Percentiles rank a stretch among this genome's conserved stretches.
Evolutionary conservation across 352 stramenopile genomes (phyloP).

Genomic region (Stephanocyclus meneghinianus): DNA sequence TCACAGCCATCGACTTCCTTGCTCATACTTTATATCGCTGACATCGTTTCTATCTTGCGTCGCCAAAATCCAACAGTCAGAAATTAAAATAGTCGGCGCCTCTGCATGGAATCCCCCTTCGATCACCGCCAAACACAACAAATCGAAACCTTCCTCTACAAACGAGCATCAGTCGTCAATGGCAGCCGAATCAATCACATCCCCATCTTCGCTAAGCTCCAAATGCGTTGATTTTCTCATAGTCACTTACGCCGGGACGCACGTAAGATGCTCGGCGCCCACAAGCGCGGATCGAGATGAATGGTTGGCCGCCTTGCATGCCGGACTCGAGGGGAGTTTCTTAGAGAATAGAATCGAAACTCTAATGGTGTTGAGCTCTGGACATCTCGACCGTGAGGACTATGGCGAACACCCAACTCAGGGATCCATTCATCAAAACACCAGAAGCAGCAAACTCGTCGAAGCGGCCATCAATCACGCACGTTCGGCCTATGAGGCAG

Average conservation of each 20-base stretch:
- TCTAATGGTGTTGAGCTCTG: slow-evolving; percentile 31
- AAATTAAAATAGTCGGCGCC: slow-evolving; percentile 72
- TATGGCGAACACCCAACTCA: slow-evolving; percentile 2
- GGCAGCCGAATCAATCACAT: slow-evolving; percentile 24
- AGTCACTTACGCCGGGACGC: slow-evolving; percentile 73
- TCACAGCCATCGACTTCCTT: neutral
- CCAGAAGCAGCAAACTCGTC: slow-evolving; percentile 30
- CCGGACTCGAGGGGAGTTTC: slow-evolving; percentile 63
- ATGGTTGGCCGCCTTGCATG: slow-evolving; percentile 74
- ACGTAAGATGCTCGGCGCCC: slow-evolving; percentile 66
- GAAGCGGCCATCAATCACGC: slow-evolving; percentile 32
- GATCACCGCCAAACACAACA: slow-evolving; percentile 11
- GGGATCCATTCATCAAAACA: slow-evolving; percentile 2
- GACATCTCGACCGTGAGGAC: neutral
- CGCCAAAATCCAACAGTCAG: slow-evolving; percentile 27
- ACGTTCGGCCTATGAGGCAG: slow-evolving; percentile 20
- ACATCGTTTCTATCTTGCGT: slow-evolving; percentile 3
- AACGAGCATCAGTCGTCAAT: neutral
- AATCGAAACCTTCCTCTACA: neutral
- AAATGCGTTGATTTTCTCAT: slow-evolving; percentile 65
- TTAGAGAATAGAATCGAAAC: slow-evolving; percentile 49
- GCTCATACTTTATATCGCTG: neutral
- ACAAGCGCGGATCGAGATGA: slow-evolving; percentile 62
- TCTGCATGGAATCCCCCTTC: slow-evolving; percentile 64
- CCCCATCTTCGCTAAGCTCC: slow-evolving; percentile 19